A percentile compares a stretch with the other conserved stretches of the same genome.
Conservation (phyloP, 2,329 filamentous ascomycete species). For the Biscogniauxia marginata region DNA sequence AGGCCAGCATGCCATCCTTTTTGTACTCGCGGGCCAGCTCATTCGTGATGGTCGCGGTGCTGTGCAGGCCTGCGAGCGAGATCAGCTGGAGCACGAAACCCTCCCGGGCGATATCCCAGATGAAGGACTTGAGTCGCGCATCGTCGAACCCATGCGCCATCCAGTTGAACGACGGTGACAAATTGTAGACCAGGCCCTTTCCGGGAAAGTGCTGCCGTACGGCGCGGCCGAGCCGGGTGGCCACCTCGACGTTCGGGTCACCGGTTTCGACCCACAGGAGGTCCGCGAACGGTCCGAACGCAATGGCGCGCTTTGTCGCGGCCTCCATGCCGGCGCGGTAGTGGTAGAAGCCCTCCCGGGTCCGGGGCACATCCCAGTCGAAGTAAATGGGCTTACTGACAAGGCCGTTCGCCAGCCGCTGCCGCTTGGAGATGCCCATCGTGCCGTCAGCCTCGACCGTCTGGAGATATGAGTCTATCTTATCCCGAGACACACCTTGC, state of each 20-base stretch:
- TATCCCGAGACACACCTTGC: conserved; percentile 61
- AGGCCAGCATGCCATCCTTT: conserved; percentile 91
- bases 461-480: conserved; percentile 66
- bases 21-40: conserved; percentile 83
- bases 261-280: conserved; percentile 97
- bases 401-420: conserved; percentile 67
- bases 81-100: conserved; percentile 73
- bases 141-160: conserved; percentile 90
- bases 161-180: conserved; percentile 98
- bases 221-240: conserved; percentile 69
- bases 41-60: conserved; percentile 61
- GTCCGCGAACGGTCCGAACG: conserved; percentile 89
- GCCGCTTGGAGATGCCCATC: conserved; percentile 75
- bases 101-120: conserved; percentile 93
- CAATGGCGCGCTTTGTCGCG: conserved; percentile 89
- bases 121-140: conserved; percentile 80
- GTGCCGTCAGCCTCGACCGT: conserved; percentile 64
- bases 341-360: conserved; percentile 91
- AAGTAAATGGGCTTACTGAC: conserved; percentile 72
- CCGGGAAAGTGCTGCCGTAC: conserved; percentile 69
- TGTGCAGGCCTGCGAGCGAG: conserved; percentile 65
- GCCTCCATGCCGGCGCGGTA: conserved; percentile 80
- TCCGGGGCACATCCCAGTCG: conserved; percentile 88
- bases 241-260: conserved; percentile 78
- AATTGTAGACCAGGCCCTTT: conserved; percentile 96